Evolutionary conservation across 306 rosid species (phyloP).

Genomic region (Alnus rubra): DNA sequence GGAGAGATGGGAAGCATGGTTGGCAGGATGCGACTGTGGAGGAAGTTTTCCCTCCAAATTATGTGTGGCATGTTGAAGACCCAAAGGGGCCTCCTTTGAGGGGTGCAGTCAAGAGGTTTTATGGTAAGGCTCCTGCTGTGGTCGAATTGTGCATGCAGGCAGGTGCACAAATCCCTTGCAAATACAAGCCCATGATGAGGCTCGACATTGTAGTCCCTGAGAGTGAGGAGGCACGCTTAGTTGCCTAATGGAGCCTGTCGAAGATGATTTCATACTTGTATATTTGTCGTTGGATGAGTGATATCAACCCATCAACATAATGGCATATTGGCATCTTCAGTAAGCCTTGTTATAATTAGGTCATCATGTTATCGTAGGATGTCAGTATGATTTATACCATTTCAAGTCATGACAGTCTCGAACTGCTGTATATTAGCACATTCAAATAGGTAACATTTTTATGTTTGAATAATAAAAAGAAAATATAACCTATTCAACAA

Average conservation of each 20-base stretch:
- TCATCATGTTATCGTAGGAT: neutral
- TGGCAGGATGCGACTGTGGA: constrained; percentile 93
- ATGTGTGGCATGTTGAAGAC: constrained; percentile 86
- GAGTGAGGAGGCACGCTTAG: constrained; percentile 63
- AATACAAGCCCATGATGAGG: constrained; percentile 91
- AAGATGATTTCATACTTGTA: neutral
- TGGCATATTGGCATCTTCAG: neutral
- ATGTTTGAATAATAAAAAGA: neutral
- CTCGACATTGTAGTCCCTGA: constrained; percentile 90
- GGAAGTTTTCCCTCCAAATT: constrained; percentile 86
- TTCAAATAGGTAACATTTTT: neutral
- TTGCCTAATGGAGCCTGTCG: constrained; percentile 45
- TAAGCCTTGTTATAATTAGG: neutral
- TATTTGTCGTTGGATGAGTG: neutral
- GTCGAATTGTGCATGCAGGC: constrained; percentile 91
- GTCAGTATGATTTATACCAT: neutral
- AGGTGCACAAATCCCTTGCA: constrained; percentile 66
- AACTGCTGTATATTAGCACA: neutral
- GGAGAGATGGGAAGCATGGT: constrained; percentile 99
- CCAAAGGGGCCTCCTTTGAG: constrained; percentile 72
- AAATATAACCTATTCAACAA: neutral
- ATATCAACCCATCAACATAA: neutral
- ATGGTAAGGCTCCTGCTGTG: constrained; percentile 92
- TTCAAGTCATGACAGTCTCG: neutral
- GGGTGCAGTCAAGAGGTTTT: constrained; percentile 62